Conservation (phyloP, 192 early-diverging fungal genomes). For the Entomortierella parvispora region DNA sequence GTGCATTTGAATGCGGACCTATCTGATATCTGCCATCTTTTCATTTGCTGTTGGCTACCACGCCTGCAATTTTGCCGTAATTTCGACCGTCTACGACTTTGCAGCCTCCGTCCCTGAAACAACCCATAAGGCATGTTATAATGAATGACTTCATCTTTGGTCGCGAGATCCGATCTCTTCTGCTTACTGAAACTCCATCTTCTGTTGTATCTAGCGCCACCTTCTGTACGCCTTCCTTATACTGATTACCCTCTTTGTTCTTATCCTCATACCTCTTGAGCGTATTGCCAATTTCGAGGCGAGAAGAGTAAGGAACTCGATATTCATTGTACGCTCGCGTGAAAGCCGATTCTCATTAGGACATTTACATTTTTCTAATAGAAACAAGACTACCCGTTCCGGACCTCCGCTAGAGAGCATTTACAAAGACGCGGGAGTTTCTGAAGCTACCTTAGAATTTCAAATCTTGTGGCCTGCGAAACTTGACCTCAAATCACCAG, state of each 20-base stretch:
- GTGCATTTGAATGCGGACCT: conserved; percentile 43
- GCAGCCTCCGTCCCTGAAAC: conserved; percentile 46
- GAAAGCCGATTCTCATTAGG: not conserved
- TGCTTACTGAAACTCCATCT: no score
- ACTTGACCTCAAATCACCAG: no score
- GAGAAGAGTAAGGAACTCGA: conserved; percentile 38
- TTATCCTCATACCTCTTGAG: conserved; percentile 56
- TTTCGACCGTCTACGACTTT: conserved; percentile 49
- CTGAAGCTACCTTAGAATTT: conserved; percentile 6
- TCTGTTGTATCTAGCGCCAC: conserved; percentile 48
- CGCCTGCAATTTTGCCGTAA: conserved; percentile 51
- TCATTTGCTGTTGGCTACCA: conserved; percentile 51
- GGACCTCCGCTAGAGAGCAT: conserved; percentile 60
- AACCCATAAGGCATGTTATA: conserved; percentile 38
- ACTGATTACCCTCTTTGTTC: conserved; percentile 48
- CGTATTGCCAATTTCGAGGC: conserved; percentile 60
- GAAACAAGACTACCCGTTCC: conserved; percentile 58
- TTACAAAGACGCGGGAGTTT: conserved; percentile 58
- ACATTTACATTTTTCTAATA: conserved; percentile 4
- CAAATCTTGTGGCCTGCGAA: no score
- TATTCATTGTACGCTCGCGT: not conserved
- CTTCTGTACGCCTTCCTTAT: conserved; percentile 54
- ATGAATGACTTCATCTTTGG: not conserved
- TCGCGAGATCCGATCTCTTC: not conserved
- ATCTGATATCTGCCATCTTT: conserved; percentile 40